These are phyloP conservation scores for Osmanthus fragrans DNA, from an alignment of 257 asterid species.

Conservation along the genomic window DNA sequence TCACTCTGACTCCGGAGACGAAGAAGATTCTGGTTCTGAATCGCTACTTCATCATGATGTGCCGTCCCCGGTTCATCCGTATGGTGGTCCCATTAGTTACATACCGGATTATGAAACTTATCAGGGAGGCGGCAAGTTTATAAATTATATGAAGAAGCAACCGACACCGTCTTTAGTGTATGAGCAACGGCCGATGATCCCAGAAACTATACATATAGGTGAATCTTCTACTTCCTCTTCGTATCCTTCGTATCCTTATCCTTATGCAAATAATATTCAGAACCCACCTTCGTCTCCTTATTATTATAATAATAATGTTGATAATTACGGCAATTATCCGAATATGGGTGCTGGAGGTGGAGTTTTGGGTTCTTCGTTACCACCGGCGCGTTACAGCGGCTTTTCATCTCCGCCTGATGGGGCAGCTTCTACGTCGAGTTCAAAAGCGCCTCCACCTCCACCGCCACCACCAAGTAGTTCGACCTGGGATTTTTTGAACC, in stretches of 20 bases:
- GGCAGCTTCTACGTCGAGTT: constrained; percentile 45
- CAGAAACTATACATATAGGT: constrained; percentile 68
- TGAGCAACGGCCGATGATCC: constrained; percentile 70
- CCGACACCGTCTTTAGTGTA: constrained; percentile 66
- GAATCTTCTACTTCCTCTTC: constrained; percentile 53
- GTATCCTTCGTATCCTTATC: constrained; percentile 39
- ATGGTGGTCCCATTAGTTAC: constrained; percentile 43
- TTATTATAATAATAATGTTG: constrained; percentile 19
- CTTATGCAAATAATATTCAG: constrained; percentile 29
- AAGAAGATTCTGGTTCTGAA: constrained; percentile 47
- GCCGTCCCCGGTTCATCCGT: constrained; percentile 31
- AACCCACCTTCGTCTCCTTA: constrained; percentile 30
- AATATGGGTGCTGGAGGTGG: constrained; percentile 49
- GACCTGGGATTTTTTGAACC: constrained; percentile 89
- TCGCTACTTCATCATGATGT: constrained; percentile 50
- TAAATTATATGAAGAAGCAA: constrained; percentile 73
- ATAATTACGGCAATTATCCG: constrained; percentile 34
- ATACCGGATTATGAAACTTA: constrained; percentile 39
- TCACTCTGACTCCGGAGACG: constrained; percentile 63
- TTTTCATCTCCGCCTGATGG: constrained; percentile 33
- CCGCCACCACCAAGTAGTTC: constrained; percentile 85
- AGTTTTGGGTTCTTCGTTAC: constrained; percentile 44
- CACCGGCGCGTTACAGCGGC: constrained; percentile 36
- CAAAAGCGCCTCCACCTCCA: constrained; percentile 75
- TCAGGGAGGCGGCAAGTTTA: constrained; percentile 49